A percentile compares a stretch with the other conserved stretches of the same genome.
These are phyloP conservation scores for Cercospora janseana DNA, from an alignment of 2,329 filamentous ascomycete genomes.

Conservation along the genomic window DNA sequence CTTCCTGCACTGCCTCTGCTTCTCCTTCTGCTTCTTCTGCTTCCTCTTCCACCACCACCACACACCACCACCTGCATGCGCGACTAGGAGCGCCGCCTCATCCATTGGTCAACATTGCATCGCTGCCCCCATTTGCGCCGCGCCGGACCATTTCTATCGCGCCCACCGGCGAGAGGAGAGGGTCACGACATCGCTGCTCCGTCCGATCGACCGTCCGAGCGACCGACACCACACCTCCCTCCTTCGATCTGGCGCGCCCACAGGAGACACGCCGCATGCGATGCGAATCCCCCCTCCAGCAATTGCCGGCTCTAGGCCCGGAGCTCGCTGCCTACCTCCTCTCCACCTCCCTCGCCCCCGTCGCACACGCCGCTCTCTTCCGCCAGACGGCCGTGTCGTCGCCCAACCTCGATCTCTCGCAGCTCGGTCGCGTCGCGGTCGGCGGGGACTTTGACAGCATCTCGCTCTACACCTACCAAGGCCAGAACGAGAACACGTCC, in stretches of 20 bases:
- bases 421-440: conserved; percentile 79
- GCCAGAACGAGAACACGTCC: conserved; percentile 68
- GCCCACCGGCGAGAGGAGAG: too few species aligned
- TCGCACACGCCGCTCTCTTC: conserved; percentile 25
- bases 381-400: conserved; percentile 46
- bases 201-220: background rate
- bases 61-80: too few species aligned
- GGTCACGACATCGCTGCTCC: too few species aligned
- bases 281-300: conserved; percentile 35
- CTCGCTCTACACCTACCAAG: conserved; percentile 81
- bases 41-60: background rate
- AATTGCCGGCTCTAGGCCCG: conserved; percentile 38
- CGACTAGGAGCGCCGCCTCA: too few species aligned
- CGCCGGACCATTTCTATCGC: conserved; percentile 5
- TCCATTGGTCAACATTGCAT: too few species aligned
- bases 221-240: conserved; percentile 4
- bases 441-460: conserved; percentile 88
- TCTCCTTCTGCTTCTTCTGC: background rate
- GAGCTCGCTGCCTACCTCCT: conserved; percentile 38
- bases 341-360: conserved; percentile 27
- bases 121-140: too few species aligned
- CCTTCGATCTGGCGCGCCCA: conserved; percentile 4
- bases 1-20: background rate
- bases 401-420: conserved; percentile 73
- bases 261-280: conserved; percentile 19